A percentile compares a stretch with the other conserved stretches of the same genome.
These are phyloP conservation scores for Erodium moschatum DNA, from an alignment of 441 rosid genomes.

Conservation along the genomic window DNA sequence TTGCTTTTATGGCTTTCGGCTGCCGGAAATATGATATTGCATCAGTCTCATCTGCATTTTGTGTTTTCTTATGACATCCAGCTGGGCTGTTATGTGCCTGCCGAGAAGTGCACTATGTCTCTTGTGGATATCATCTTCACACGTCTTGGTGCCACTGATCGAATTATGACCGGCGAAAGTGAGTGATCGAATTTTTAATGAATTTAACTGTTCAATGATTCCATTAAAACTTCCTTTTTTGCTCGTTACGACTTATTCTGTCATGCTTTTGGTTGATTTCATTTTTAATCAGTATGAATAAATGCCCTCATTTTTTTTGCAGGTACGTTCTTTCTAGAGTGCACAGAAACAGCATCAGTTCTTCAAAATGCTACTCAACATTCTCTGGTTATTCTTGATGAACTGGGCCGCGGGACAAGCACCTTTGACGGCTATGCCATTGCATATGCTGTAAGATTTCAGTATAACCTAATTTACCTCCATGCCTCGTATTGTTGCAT, in stretches of 20 bases:
- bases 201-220: slow-evolving; percentile 8
- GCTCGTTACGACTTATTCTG: background rate
- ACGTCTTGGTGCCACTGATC: slow-evolving; percentile 84
- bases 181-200: slow-evolving; percentile 27
- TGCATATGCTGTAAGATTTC: slow-evolving; percentile 70
- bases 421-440: slow-evolving; percentile 97
- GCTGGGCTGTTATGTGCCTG: slow-evolving; percentile 90
- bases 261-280: slow-evolving; percentile 6
- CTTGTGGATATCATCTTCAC: slow-evolving; percentile 84
- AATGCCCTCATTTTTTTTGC: slow-evolving; percentile 18
- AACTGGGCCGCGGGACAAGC: slow-evolving; percentile 95
- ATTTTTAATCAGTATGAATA: slow-evolving; percentile 11
- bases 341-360: slow-evolving; percentile 89
- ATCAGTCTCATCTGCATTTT: background rate
- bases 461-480: background rate
- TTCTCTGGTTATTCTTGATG: slow-evolving; percentile 89
- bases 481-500: background rate
- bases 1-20: slow-evolving; percentile 9
- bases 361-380: slow-evolving; percentile 89
- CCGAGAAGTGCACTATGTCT: slow-evolving; percentile 59
- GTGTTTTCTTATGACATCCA: slow-evolving; percentile 28
- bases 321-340: slow-evolving; percentile 96
- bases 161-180: slow-evolving; percentile 97
- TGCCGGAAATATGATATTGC: background rate
- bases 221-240: background rate